These are phyloP conservation scores for Phytophthora chlamydospora DNA, from an alignment of 352 stramenopile species.

Conservation along the genomic window DNA sequence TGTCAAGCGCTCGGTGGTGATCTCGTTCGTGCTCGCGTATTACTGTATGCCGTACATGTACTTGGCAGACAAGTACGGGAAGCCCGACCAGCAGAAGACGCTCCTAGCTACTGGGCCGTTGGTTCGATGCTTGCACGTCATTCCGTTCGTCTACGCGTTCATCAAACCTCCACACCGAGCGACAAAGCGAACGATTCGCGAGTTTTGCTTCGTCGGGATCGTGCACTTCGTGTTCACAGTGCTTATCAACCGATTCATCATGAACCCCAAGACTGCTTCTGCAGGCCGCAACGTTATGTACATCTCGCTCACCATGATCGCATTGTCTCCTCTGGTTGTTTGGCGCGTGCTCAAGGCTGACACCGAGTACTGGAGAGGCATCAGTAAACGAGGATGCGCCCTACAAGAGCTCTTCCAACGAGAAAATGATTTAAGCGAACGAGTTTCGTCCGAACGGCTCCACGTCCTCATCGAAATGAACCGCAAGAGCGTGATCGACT, in stretches of 20 bases:
- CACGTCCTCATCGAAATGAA: slow-evolving; percentile 63
- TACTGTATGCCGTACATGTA: slow-evolving; percentile 38
- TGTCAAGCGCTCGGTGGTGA: slow-evolving; percentile 28
- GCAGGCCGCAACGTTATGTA: slow-evolving; percentile 21
- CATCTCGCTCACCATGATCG: slow-evolving; percentile 19
- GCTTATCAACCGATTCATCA: slow-evolving; percentile 24
- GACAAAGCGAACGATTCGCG: slow-evolving; percentile 37
- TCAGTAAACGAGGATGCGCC: slow-evolving; percentile 36
- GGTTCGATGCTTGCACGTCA: slow-evolving; percentile 21
- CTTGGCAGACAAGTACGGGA: slow-evolving; percentile 13
- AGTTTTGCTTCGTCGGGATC: slow-evolving; percentile 32
- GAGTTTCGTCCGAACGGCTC: slow-evolving; percentile 43
- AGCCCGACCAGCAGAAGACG: slow-evolving; percentile 7
- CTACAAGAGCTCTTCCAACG: slow-evolving; percentile 40
- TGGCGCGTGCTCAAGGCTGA: slow-evolving; percentile 56
- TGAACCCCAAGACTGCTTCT: slow-evolving; percentile 24
- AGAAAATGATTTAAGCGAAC: slow-evolving; percentile 36
- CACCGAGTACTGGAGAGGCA: slow-evolving; percentile 53
- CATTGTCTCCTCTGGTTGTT: slow-evolving; percentile 43
- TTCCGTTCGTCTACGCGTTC: slow-evolving; percentile 41
- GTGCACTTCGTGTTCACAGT: slow-evolving; percentile 25
- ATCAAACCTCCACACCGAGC: slow-evolving; percentile 40
- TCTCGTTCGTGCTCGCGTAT: slow-evolving; percentile 33
- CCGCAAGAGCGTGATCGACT: slow-evolving; percentile 60
- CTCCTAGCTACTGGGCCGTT: slow-evolving; percentile 22